Evolutionary conservation across 192 early-diverging fungal genomes (phyloP).

Genomic region (Entomortierella chlamydospora): DNA sequence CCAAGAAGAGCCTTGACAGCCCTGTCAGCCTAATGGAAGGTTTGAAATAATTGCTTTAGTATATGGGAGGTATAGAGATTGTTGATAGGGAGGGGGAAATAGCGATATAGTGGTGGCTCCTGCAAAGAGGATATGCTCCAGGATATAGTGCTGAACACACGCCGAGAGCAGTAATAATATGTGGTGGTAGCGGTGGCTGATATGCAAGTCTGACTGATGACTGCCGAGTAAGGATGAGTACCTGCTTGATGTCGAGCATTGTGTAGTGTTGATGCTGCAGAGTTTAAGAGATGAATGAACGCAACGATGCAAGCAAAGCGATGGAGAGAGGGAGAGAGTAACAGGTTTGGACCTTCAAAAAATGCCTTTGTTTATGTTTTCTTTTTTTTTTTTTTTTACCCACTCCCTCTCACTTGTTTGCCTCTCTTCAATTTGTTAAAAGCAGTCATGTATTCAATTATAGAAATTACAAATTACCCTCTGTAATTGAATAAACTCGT

Average conservation of each 20-base stretch:
- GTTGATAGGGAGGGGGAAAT: not conserved
- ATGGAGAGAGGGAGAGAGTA: not conserved
- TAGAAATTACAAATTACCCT: not conserved
- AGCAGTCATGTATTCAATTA: conserved; percentile 1
- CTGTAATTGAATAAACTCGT: not conserved
- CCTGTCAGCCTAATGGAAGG: conserved; percentile 59
- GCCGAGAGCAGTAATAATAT: too few species aligned
- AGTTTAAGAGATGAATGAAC: not conserved
- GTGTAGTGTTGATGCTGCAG: not conserved
- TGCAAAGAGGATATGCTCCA: too few species aligned
- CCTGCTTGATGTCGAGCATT: conserved; percentile 28
- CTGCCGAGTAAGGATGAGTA: not conserved
- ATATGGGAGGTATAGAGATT: not conserved
- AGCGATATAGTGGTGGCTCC: too few species aligned
- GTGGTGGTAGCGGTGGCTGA: not conserved
- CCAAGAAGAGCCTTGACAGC: conserved; percentile 69
- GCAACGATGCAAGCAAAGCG: conserved; percentile 3
- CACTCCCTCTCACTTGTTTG: not conserved
- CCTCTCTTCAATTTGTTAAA: not conserved
- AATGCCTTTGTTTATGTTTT: not conserved
- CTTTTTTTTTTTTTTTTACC: conserved; percentile 11
- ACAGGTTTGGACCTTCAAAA: not conserved
- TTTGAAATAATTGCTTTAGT: too few species aligned
- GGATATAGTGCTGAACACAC: too few species aligned
- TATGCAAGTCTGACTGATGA: too few species aligned